phyloP scores from a whole-genome alignment of 2,329 filamentous ascomycete genomes.

The Celoporthe dispersa region DNA sequence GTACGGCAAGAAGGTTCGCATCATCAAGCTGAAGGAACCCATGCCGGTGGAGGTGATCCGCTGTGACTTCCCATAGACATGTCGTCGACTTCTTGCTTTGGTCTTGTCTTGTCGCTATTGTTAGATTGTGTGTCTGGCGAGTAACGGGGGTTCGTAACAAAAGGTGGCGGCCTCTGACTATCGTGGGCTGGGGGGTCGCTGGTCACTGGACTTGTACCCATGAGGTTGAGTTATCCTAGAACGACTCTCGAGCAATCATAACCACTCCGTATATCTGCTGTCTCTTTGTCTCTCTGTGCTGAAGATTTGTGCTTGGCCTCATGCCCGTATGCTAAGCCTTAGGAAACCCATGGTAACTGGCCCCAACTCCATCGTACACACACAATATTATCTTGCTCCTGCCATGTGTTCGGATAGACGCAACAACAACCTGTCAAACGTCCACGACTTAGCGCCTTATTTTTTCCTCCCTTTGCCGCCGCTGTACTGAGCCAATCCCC shows the following conservation, averaged over 20 bases:
- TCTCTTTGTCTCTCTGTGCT: neutral
- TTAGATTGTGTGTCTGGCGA: neutral
- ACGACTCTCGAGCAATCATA: constrained; percentile 4
- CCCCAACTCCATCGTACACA: neutral
- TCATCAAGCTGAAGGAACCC: constrained; percentile 22
- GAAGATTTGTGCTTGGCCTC: neutral
- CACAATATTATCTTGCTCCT: neutral
- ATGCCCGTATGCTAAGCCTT: neutral
- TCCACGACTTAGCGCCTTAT: neutral
- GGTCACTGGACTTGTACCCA: neutral
- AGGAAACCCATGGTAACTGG: neutral
- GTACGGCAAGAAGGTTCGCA: constrained; percentile 16
- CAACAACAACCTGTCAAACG: neutral
- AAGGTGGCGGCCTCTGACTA: neutral
- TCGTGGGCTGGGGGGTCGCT: neutral
- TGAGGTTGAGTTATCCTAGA: constrained; percentile 10
- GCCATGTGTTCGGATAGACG: neutral
- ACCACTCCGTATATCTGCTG: neutral
- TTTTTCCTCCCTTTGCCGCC: neutral
- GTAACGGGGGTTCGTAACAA: no score
- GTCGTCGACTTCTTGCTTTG: neutral
- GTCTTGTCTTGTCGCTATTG: neutral
- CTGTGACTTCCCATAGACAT: constrained; percentile 24
- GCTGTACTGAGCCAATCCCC: neutral
- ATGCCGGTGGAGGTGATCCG: constrained; percentile 27